Percentiles rank a stretch among this genome's conserved stretches.
phyloP scores from a whole-genome alignment of 441 rosid species.

The Adansonia gregorii region DNA sequence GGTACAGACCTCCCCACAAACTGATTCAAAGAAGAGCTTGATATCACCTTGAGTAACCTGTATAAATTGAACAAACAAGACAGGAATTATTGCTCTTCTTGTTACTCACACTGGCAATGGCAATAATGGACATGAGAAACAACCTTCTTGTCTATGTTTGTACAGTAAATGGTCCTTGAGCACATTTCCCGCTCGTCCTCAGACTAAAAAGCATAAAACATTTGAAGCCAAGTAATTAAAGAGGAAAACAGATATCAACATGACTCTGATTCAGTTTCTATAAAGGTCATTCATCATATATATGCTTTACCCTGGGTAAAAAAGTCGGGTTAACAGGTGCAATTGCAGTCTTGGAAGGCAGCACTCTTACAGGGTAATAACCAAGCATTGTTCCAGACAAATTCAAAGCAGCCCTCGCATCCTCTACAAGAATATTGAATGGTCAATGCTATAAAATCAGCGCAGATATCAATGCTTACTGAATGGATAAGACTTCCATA shows the following conservation, averaged over 20 bases:
- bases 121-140: not conserved
- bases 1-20: slow-evolving; percentile 84
- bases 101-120: not conserved
- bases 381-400: slow-evolving; percentile 91
- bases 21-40: slow-evolving; percentile 76
- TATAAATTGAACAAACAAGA: slow-evolving; percentile 34
- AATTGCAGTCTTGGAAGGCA: slow-evolving; percentile 98
- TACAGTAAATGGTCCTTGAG: slow-evolving; percentile 88
- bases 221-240: slow-evolving; percentile 28
- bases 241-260: not conserved
- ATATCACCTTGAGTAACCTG: slow-evolving; percentile 84
- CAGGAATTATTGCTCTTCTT: slow-evolving; percentile 15
- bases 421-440: slow-evolving; percentile 56
- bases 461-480: not conserved
- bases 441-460: slow-evolving; percentile 24
- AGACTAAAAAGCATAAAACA: slow-evolving; percentile 49
- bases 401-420: slow-evolving; percentile 80
- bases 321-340: slow-evolving; percentile 98
- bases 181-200: slow-evolving; percentile 98
- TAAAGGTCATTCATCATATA: slow-evolving; percentile 17
- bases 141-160: slow-evolving; percentile 96
- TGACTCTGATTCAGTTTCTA: not conserved
- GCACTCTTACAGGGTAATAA: slow-evolving; percentile 81
- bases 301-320: slow-evolving; percentile 71
- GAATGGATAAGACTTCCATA: slow-evolving; percentile 11